phyloP scores from a whole-genome alignment of 2,329 filamentous ascomycete genomes.

The Ophiostoma novo-ulmi region DNA sequence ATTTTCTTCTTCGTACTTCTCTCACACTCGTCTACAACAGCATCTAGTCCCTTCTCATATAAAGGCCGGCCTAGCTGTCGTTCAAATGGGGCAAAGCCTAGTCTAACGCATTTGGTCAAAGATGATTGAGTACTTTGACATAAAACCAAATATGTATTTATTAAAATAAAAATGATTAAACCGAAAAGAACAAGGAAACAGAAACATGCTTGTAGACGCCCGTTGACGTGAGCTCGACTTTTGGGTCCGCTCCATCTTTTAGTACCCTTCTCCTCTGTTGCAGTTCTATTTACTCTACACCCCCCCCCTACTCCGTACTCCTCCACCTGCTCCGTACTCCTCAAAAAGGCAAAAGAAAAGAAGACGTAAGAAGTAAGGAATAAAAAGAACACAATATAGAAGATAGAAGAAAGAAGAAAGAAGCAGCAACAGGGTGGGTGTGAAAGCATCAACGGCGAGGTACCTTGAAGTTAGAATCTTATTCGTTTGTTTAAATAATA shows the following conservation, averaged over 20 bases:
- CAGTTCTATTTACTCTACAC: background rate
- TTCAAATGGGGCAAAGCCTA: slow-evolving; percentile 3
- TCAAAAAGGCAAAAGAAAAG: background rate
- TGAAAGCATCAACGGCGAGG: slow-evolving; percentile 2
- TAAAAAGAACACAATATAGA: background rate
- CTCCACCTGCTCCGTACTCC: background rate
- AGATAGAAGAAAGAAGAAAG: background rate
- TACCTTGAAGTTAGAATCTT: background rate
- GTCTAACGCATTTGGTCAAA: background rate
- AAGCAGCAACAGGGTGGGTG: background rate
- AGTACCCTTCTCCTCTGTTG: background rate
- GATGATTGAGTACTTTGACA: background rate
- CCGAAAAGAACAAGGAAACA: background rate
- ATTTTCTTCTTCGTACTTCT: background rate
- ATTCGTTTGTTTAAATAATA: background rate
- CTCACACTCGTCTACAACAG: background rate
- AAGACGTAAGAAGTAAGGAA: background rate
- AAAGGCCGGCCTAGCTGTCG: background rate
- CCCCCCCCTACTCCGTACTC: background rate
- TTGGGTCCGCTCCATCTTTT: background rate
- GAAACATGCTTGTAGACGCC: background rate
- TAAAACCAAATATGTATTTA: background rate
- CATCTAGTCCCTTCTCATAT: background rate
- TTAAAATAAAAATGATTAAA: background rate
- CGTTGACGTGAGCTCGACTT: slow-evolving; percentile 8